These are phyloP conservation scores for Xylaria sp. DNA, from an alignment of 2,329 filamentous ascomycete species.

Conservation along the genomic window DNA sequence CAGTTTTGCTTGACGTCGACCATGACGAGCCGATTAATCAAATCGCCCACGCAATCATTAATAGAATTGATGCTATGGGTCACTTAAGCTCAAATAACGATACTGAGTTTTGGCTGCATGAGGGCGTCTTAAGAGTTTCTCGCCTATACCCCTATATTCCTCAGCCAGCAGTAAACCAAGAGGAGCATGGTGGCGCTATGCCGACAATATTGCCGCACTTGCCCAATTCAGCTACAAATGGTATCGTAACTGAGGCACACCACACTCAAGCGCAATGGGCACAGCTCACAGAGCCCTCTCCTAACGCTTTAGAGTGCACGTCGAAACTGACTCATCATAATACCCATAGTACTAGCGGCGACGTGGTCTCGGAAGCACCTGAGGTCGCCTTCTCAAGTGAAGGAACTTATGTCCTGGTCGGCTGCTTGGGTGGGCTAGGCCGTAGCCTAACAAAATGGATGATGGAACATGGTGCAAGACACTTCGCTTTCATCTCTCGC, in stretches of 20 bases:
- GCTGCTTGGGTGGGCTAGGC: constrained; percentile 51
- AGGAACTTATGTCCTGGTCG: constrained; percentile 48
- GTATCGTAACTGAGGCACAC: not conserved
- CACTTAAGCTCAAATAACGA: constrained; percentile 36
- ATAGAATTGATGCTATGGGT: constrained; percentile 24
- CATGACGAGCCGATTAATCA: constrained; percentile 25
- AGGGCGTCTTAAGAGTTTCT: constrained; percentile 36
- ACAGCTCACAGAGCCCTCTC: not conserved
- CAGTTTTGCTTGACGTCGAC: constrained; percentile 39
- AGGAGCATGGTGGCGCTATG: not conserved
- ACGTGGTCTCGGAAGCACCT: constrained; percentile 13
- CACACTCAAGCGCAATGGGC: not conserved
- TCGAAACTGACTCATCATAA: not conserved
- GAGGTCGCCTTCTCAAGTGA: constrained; percentile 26
- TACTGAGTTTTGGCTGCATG: constrained; percentile 43
- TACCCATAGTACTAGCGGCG: not conserved
- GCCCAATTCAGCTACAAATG: not conserved
- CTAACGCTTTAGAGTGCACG: not conserved
- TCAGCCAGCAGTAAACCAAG: not conserved
- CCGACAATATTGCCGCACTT: not conserved
- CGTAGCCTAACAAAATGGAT: constrained; percentile 50
- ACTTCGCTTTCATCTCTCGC: constrained; percentile 50
- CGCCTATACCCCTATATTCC: constrained; percentile 39
- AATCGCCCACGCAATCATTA: constrained; percentile 30
- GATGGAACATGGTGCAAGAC: constrained; percentile 46